Base-by-base conservation (phyloP, 2,329 filamentous ascomycete species). In the Exophiala alcalophila region DNA sequence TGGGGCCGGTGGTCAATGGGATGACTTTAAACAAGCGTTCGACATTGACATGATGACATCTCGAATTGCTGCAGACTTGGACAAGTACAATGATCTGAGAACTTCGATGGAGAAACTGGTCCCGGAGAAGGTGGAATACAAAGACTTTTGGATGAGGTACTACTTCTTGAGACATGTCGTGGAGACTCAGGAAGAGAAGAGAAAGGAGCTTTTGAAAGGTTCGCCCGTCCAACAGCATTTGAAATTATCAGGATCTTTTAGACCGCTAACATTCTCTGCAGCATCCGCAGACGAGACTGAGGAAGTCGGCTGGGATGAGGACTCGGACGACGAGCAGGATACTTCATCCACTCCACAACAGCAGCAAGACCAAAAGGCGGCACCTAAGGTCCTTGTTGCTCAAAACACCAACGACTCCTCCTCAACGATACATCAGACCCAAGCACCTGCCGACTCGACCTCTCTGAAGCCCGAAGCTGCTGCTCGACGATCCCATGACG, bases 141-240 rank as follows among this genome's bases (percentile, higher is more conserved):
- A 73, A 38, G 78, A 84, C 38, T 98, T 98, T 63, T 98, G 92
- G 91, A 84, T 78, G 61, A 77, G 92, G 42, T 98, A 98, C 67
- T 97, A 97, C 64, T 98, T 95, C 71, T 69, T 97, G 51, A 77
- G 91, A 58, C 84, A 94, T 59, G 87, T 92, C 11, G 85, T 98
- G 51, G 91, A 97, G 70, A 90, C 86, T 18, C 90, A 95, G 44
- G 92, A 98, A 68, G 82, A 84, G 59, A 81, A 87, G 64, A 77
- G 92, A 63, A 82, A 84, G 57, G 92, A 98, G 64, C 76, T 98
- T 43, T 71, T 98, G 15, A 94, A 94, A 67, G 91, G 91, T 94
- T 72, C 51, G 76, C n/a, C n/a, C n/a, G n/a, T n/a, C n/a, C n/a
- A n/a, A n/a, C n/a, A n/a, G n/a, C n/a, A n/a, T n/a, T n/a, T n/a